phyloP scores from a whole-genome alignment of 805 yeast species.

The Candida succiphila region DNA sequence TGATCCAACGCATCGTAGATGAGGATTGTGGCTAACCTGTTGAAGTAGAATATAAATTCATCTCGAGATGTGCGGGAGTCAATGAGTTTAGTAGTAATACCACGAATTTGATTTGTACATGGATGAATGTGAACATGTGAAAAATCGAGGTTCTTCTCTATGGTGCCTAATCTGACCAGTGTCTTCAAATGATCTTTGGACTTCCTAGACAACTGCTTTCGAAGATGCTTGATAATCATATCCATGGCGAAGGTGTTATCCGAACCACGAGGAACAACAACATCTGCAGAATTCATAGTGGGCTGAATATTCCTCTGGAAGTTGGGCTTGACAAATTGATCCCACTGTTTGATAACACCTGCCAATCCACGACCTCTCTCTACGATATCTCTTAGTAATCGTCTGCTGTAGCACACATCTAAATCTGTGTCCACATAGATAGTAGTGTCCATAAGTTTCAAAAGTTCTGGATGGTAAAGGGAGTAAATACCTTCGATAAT shows the following conservation, averaged over 20 bases:
- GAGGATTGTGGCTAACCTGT: constrained; percentile 66
- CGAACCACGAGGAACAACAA: constrained; percentile 84
- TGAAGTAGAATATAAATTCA: constrained; percentile 81
- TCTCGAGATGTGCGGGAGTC: constrained; percentile 46
- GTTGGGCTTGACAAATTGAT: constrained; percentile 83
- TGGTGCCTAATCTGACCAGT: constrained; percentile 45
- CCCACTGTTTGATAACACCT: constrained; percentile 88
- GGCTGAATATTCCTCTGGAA: constrained; percentile 69
- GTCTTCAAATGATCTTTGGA: constrained; percentile 59
- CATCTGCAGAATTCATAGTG: constrained; percentile 70
- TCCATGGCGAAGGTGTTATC: constrained; percentile 76
- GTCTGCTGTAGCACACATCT: constrained; percentile 84
- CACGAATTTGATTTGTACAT: constrained; percentile 55
- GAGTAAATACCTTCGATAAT: constrained; percentile 90
- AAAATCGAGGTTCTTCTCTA: constrained; percentile 20
- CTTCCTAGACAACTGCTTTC: constrained; percentile 56
- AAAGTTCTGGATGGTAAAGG: constrained; percentile 55
- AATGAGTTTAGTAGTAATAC: constrained; percentile 62
- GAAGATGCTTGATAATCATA: constrained; percentile 70
- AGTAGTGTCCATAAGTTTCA: constrained; percentile 74
- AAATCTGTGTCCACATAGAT: constrained; percentile 90
- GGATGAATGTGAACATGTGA: constrained; percentile 29
- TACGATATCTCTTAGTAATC: constrained; percentile 79
- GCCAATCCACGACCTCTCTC: constrained; percentile 76
- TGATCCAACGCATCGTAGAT: constrained; percentile 61